Base-by-base conservation (phyloP, 2,329 filamentous ascomycete species). In the Aspergillus hortae region DNA sequence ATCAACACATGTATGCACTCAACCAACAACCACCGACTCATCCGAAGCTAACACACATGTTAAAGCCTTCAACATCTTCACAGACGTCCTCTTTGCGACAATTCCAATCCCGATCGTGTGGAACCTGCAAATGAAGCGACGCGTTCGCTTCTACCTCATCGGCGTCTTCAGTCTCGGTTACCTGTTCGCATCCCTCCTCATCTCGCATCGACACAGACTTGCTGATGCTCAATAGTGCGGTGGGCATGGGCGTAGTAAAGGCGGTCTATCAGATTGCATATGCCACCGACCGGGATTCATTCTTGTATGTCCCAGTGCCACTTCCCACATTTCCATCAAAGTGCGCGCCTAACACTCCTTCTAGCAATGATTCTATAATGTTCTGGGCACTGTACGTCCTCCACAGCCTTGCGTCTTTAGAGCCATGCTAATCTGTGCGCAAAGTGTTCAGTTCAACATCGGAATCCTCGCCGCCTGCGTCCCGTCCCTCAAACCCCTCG, bases 21-120 rank as follows among this genome's bases (percentile, higher is more conserved):
- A 19, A 19, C 19, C 19, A 19, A 4, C 19, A 3, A 19, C 4
- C 19, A 3, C 19, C 3, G 19, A 2, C 19, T 19, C 3, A 19
- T 19, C 2, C 19, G 19, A 3, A 19, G 19, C 19, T 19, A 42
- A 23, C 10, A 42, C 11, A 35, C 9, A 7, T 11, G 15, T 2
- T 4, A 6, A 7, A 49, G 47, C 47, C 6, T 51, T 51, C 43
- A 51, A 51, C 15, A 45, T 51, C 19, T 40, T 46, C 32, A 46
- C 44, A 2, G 48, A 46, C 19, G 15, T 51, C n/a, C 42, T 51
- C n/a, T 46, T 51, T 19, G 48, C 44, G 17, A 51, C 48, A 7
- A 11, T 51, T 23, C 48, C 48, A 3, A 51, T 51, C n/a, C 48
- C 48, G 1, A 41, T 51, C 15, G 36, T 51, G 23, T 51, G 48